phyloP scores from a whole-genome alignment of 2,329 filamentous ascomycete genomes.

The Calonectria fujianensis region DNA sequence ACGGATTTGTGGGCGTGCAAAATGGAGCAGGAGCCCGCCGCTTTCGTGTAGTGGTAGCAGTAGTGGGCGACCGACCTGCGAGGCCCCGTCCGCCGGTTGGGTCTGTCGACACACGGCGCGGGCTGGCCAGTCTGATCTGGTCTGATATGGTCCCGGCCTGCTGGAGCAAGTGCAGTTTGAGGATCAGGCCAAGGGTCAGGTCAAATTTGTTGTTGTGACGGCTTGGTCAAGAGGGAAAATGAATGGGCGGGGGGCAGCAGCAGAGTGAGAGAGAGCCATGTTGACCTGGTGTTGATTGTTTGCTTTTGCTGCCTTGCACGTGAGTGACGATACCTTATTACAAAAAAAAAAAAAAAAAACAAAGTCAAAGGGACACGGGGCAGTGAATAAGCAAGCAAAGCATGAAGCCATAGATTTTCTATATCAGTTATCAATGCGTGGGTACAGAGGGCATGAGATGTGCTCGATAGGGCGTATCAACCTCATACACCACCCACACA shows the following conservation, averaged over 20 bases:
- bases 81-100: slow-evolving; percentile 21
- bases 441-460: neutral
- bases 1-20: slow-evolving; percentile 14
- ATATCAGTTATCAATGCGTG: slow-evolving; percentile 18
- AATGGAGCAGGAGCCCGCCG: slow-evolving; percentile 17
- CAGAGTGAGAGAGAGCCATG: neutral
- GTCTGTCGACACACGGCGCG: slow-evolving; percentile 25
- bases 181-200: slow-evolving; percentile 20
- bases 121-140: slow-evolving; percentile 17
- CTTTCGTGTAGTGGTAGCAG: slow-evolving; percentile 28
- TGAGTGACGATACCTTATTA: slow-evolving; percentile 28
- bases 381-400: slow-evolving; percentile 1
- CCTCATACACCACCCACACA: slow-evolving; percentile 9
- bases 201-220: slow-evolving; percentile 19
- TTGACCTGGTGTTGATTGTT: neutral
- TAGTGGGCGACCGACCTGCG: slow-evolving; percentile 16
- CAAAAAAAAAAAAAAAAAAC: neutral
- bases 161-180: slow-evolving; percentile 28
- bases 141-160: slow-evolving; percentile 25
- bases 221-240: neutral
- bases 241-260: neutral
- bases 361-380: neutral
- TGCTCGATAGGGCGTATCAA: slow-evolving; percentile 20
- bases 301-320: slow-evolving; percentile 24
- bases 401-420: slow-evolving; percentile 24